Conservation (phyloP, 2,329 filamentous ascomycete genomes). For the Fonsecaea monophora region DNA sequence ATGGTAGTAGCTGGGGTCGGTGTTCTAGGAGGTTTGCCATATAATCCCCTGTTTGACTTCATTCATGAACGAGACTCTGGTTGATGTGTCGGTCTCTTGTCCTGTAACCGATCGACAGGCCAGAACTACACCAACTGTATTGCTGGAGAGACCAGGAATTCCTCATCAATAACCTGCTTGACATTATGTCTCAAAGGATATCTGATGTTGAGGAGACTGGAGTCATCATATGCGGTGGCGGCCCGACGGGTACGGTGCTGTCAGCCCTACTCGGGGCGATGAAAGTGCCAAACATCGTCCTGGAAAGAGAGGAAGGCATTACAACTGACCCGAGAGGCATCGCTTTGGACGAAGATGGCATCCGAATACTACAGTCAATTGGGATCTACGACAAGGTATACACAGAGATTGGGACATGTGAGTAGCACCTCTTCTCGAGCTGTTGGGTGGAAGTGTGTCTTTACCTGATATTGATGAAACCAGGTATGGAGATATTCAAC, state of each 20-base stretch:
- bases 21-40: not conserved
- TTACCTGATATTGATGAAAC: constrained; percentile 15
- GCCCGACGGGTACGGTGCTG: constrained; percentile 44
- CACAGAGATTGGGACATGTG: constrained; percentile 43
- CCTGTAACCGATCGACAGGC: not conserved
- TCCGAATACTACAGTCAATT: constrained; percentile 43
- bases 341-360: constrained; percentile 45
- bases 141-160: not conserved
- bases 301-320: constrained; percentile 43
- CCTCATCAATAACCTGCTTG: not conserved
- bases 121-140: not conserved
- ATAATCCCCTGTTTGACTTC: not conserved
- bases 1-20: not conserved
- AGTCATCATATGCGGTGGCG: constrained; percentile 45
- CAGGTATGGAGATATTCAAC: constrained; percentile 36
- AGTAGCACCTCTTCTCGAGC: constrained; percentile 2
- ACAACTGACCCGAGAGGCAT: constrained; percentile 45
- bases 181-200: constrained; percentile 22
- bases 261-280: constrained; percentile 41
- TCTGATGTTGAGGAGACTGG: constrained; percentile 36
- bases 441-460: not conserved
- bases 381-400: constrained; percentile 43
- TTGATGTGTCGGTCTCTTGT: not conserved
- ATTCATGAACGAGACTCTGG: not conserved
- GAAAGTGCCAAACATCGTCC: constrained; percentile 41